Percentiles rank a stretch among this genome's conserved stretches.
Conservation (phyloP, 805 yeast genomes). For the Kodamaea hsintzibuensis region DNA sequence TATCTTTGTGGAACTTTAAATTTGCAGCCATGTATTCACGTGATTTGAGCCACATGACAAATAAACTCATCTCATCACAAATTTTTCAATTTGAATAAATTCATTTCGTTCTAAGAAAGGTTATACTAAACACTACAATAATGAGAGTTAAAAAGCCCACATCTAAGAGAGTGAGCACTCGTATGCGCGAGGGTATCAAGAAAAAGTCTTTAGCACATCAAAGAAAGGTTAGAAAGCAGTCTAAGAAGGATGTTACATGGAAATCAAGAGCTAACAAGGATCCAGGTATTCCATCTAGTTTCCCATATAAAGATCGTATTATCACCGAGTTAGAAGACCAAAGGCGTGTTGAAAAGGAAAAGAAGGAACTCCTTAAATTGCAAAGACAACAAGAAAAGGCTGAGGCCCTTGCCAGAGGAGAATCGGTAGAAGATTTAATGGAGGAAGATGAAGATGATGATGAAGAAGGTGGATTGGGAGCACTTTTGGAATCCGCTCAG, state of each 20-base stretch:
- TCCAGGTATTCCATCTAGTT: conserved; percentile 91
- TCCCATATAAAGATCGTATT: conserved; percentile 90
- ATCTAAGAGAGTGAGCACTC: conserved; percentile 87
- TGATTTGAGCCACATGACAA: background rate
- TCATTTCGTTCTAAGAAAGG: conserved; percentile 3
- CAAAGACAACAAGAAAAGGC: conserved; percentile 51
- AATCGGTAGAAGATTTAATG: conserved; percentile 34
- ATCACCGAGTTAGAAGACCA: conserved; percentile 68
- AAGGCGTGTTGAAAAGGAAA: conserved; percentile 57
- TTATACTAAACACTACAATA: background rate
- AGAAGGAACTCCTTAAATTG: conserved; percentile 48
- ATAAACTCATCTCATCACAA: conserved; percentile 5
- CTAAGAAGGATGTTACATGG: conserved; percentile 95
- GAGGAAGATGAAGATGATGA: conserved; percentile 44
- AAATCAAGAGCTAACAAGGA: conserved; percentile 80
- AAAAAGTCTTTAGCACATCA: conserved; percentile 93
- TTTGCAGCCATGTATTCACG: background rate
- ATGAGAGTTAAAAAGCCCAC: conserved; percentile 64
- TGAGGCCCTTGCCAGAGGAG: conserved; percentile 41
- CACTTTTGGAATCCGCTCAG: conserved; percentile 87
- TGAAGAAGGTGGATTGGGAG: conserved; percentile 62
- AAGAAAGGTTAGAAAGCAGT: conserved; percentile 75
- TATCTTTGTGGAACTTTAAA: background rate
- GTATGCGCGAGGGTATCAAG: conserved; percentile 94
- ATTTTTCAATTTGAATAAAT: conserved; percentile 3